A percentile compares a stretch with the other conserved stretches of the same genome.
Evolutionary conservation across 495 filamentous ascomycete species (phyloP).

Genomic region (Trichodelitschia bisporula): DNA sequence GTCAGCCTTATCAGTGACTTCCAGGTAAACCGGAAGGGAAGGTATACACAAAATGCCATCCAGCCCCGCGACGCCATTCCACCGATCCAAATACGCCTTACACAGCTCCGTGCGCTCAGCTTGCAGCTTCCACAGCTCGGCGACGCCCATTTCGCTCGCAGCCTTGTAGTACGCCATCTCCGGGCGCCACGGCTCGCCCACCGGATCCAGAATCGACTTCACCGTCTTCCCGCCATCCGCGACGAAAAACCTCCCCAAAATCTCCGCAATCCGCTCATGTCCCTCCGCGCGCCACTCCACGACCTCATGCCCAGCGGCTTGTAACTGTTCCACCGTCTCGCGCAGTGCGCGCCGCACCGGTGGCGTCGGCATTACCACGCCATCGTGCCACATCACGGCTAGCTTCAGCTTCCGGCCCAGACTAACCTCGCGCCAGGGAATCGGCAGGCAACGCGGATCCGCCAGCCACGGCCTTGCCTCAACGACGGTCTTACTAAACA

Average conservation of each 20-base stretch:
- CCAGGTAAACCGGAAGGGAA: background rate
- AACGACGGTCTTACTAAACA: conserved; percentile 27
- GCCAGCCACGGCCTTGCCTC: conserved; percentile 21
- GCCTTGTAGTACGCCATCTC: conserved; percentile 11
- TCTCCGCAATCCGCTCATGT: conserved; percentile 7
- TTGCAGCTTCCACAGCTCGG: conserved; percentile 16
- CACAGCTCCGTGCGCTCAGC: conserved; percentile 12
- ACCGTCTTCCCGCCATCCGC: conserved; percentile 16
- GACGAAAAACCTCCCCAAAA: conserved; percentile 13
- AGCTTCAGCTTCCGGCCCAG: conserved; percentile 17
- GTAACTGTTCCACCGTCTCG: conserved; percentile 20
- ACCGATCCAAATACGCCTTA: conserved; percentile 14
- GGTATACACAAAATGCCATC: conserved; percentile 13
- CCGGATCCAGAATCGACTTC: conserved; percentile 8
- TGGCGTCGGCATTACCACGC: conserved; percentile 29
- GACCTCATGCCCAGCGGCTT: conserved; percentile 11
- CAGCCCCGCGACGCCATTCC: conserved; percentile 10
- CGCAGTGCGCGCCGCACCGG: conserved; percentile 22
- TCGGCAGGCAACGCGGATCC: conserved; percentile 22
- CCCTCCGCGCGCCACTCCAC: conserved; percentile 8
- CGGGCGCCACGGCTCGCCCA: conserved; percentile 11
- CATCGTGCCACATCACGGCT: conserved; percentile 28
- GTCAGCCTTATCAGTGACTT: background rate
- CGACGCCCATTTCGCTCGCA: conserved; percentile 10
- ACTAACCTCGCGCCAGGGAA: conserved; percentile 18